Base-by-base conservation (phyloP, 768 basidiomycete species). In the Kwoniella sp. region DNA sequence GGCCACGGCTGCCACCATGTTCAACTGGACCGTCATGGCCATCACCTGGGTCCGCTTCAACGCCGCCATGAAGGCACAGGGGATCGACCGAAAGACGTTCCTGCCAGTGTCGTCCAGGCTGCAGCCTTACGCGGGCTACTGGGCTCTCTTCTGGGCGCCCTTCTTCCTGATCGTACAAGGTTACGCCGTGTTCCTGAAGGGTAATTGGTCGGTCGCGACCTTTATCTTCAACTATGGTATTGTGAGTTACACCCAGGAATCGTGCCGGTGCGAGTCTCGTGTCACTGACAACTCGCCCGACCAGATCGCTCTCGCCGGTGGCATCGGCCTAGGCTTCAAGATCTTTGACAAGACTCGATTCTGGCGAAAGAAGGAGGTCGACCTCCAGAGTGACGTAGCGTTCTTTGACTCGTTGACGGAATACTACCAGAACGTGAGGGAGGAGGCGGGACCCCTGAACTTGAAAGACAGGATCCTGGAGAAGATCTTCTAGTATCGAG, bases 11-110 rank as follows among this genome's bases (percentile, higher is more conserved):
- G 53, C 53, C 7, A 55, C 46, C 12, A 49, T 55, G 47, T 23
- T 55, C 7, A 57, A 47, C 32, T 51, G 41, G 53, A 27, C 26
- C n/a, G 33, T 57, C 28, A 59, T 56, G 53, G 40, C 40, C 8
- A 40, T 55, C 19, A 66, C 64, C 19, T 66, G 53, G 48, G 12
- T 66, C 22, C 55, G 61, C 12, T 66, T 66, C 52, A 54, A 62
- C 45, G 31, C 27, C 29, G 64, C 52, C 1, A 56, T 66, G 50
- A 66, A 60, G 52, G 34, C 14, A 22, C 64, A 66, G 44, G 64
- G 64, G 4, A 53, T 63, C 33, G 41, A 48, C 31, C 23, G 46
- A n/a, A 36, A 36, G 7, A 25, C 34, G 9, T 59, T 41, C 34
- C 26, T 55, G 8, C 46, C 46, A 23, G 47, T 44, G 1, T 0